Conservation (phyloP, 2,329 filamentous ascomycete genomes). For the Dothideomycetes sp. region DNA sequence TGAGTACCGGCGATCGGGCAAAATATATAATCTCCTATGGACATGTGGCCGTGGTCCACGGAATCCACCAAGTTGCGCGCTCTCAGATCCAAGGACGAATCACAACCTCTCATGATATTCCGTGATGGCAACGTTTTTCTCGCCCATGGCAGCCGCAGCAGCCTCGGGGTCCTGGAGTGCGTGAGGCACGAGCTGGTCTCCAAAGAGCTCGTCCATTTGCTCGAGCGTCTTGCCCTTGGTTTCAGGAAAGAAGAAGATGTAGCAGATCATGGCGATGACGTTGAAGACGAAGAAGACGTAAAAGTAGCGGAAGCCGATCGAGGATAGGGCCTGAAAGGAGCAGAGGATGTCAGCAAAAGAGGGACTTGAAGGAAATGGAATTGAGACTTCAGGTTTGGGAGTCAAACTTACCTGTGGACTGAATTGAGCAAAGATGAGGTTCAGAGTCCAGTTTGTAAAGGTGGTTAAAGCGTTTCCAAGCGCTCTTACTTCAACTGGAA, state of each 20-base stretch:
- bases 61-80: too few relatives aligned
- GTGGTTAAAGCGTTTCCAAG: slow-evolving; percentile 24
- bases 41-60: too few relatives aligned
- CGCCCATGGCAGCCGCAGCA: slow-evolving; percentile 12
- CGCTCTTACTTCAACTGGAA: slow-evolving; percentile 26
- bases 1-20: too few relatives aligned
- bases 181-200: slow-evolving; percentile 24
- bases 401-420: slow-evolving; percentile 28
- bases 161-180: slow-evolving; percentile 23
- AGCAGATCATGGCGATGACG: slow-evolving; percentile 25
- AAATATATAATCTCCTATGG: too few relatives aligned
- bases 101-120: too few relatives aligned
- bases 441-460: slow-evolving; percentile 35
- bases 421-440: slow-evolving; percentile 39
- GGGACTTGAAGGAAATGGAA: too few relatives aligned
- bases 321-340: slow-evolving; percentile 16
- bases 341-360: too few relatives aligned
- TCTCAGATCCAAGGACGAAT: too few relatives aligned
- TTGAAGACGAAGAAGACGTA: slow-evolving; percentile 41
- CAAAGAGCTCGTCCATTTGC: slow-evolving; percentile 15
- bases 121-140: slow-evolving; percentile 3
- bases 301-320: slow-evolving; percentile 38
- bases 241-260: slow-evolving; percentile 13
- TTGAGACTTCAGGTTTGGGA: neutral
- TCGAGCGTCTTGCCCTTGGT: slow-evolving; percentile 13